A percentile compares a stretch with the other conserved stretches of the same genome.
These are phyloP conservation scores for Anthoceros angustus DNA, from an alignment of 225 moss, liverwort and hornwort species.

Conservation along the genomic window DNA sequence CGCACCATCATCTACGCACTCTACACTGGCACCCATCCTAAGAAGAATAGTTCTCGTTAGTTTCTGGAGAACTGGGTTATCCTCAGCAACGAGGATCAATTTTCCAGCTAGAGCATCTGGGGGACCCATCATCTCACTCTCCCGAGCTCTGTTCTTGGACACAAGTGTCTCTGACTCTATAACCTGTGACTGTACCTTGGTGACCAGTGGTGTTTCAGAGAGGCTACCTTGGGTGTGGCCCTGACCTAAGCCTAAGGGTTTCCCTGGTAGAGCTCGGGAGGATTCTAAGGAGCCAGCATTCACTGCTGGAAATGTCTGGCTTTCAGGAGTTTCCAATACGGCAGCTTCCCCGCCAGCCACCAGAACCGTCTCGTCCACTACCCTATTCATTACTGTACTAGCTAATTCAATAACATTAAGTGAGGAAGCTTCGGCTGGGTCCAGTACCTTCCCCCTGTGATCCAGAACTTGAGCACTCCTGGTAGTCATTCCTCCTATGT, in stretches of 20 bases:
- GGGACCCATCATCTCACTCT: slow-evolving; percentile 24
- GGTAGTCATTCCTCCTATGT: not conserved
- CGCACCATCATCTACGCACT: slow-evolving; percentile 32
- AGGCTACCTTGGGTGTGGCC: slow-evolving; percentile 10
- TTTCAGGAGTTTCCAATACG: not conserved
- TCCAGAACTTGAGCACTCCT: not conserved
- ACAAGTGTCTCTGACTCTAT: slow-evolving; percentile 1
- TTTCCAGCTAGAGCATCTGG: slow-evolving; percentile 31
- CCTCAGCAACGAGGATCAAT: slow-evolving; percentile 41
- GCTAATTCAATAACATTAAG: not conserved
- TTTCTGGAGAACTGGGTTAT: slow-evolving; percentile 39
- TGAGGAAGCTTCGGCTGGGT: not conserved
- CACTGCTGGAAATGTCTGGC: not conserved
- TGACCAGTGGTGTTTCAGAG: not conserved
- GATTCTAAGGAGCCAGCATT: not conserved
- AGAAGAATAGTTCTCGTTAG: slow-evolving; percentile 28
- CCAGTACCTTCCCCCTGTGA: not conserved
- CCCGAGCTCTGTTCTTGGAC: slow-evolving; percentile 20
- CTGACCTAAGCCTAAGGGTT: not conserved
- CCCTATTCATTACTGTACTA: not conserved
- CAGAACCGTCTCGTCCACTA: not conserved
- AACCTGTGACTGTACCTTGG: not conserved
- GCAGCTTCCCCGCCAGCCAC: not conserved
- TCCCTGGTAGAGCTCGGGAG: not conserved
- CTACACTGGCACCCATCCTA: slow-evolving; percentile 32